Conservation (phyloP, 2,329 filamentous ascomycete species). For the Pseudogymnoascus sp. region DNA sequence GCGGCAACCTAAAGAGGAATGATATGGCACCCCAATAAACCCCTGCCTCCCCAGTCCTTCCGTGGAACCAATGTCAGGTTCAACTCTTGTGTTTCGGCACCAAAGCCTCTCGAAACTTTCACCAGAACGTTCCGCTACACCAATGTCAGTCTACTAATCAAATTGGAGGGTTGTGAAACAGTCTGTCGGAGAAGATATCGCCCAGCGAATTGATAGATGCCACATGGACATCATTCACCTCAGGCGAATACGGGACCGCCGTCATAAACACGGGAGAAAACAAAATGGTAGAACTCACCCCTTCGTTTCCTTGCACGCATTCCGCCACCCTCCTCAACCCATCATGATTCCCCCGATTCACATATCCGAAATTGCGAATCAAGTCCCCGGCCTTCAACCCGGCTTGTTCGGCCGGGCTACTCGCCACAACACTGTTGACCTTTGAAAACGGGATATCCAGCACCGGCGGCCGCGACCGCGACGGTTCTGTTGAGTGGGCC, state of each 20-base stretch:
- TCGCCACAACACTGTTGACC: conserved; percentile 72
- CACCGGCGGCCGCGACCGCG: conserved; percentile 23
- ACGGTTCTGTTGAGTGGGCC: conserved; percentile 27
- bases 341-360: conserved; percentile 79
- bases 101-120: conserved; percentile 44
- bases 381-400: conserved; percentile 74
- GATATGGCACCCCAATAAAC: conserved; percentile 83
- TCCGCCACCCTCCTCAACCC: conserved; percentile 79
- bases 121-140: conserved; percentile 61
- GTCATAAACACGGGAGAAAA: background rate
- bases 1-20: conserved; percentile 56
- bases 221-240: background rate
- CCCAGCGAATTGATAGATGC: background rate
- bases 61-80: conserved; percentile 67
- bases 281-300: conserved; percentile 48
- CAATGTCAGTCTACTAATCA: background rate
- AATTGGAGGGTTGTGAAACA: background rate
- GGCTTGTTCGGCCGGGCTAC: conserved; percentile 74
- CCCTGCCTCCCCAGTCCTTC: conserved; percentile 82
- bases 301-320: conserved; percentile 81
- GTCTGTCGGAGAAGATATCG: background rate
- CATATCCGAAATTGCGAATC: conserved; percentile 77
- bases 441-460: conserved; percentile 69
- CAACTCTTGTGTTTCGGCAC: conserved; percentile 43
- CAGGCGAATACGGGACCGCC: conserved; percentile 1